Evolutionary conservation across 768 basidiomycete genomes (phyloP).

Genomic region (Fistulinella prunicolor): DNA sequence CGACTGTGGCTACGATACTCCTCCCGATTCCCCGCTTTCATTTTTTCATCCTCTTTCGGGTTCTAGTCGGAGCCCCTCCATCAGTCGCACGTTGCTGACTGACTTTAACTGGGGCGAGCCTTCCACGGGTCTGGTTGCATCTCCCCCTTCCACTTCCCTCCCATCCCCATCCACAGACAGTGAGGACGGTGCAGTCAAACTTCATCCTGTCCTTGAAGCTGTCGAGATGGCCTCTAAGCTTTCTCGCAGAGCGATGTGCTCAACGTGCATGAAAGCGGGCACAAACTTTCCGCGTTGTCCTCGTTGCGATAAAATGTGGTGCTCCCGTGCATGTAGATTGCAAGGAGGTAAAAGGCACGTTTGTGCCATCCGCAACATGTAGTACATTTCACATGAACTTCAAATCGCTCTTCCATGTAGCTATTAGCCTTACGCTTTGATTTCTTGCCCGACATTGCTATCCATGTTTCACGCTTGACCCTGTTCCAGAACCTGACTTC

Average conservation of each 20-base stretch:
- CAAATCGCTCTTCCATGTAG: neutral
- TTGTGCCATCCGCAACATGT: constrained; percentile 31
- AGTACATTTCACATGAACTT: neutral
- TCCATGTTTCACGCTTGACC: neutral
- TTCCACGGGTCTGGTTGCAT: constrained; percentile 9
- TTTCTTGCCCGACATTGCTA: neutral
- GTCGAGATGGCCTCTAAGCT: constrained; percentile 54
- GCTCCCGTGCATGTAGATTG: constrained; percentile 59
- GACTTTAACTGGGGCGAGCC: constrained; percentile 11
- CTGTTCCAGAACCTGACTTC: neutral
- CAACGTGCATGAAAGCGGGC: constrained; percentile 52
- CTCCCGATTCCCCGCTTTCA: constrained; percentile 30
- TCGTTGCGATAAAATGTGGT: constrained; percentile 60
- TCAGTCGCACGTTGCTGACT: constrained; percentile 40
- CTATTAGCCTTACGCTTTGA: neutral
- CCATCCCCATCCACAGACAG: constrained; percentile 22
- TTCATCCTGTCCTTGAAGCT: constrained; percentile 47
- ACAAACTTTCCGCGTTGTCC: constrained; percentile 60
- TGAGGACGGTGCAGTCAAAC: constrained; percentile 1
- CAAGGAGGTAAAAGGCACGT: constrained; percentile 50
- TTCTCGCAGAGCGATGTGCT: constrained; percentile 42
- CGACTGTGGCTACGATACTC: constrained; percentile 23
- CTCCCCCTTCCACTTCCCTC: constrained; percentile 9
- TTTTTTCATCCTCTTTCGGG: constrained; percentile 13
- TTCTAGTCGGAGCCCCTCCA: constrained; percentile 34